Evolutionary conservation across 2,329 filamentous ascomycete species (phyloP).

Genomic region (Zarea fungicola): DNA sequence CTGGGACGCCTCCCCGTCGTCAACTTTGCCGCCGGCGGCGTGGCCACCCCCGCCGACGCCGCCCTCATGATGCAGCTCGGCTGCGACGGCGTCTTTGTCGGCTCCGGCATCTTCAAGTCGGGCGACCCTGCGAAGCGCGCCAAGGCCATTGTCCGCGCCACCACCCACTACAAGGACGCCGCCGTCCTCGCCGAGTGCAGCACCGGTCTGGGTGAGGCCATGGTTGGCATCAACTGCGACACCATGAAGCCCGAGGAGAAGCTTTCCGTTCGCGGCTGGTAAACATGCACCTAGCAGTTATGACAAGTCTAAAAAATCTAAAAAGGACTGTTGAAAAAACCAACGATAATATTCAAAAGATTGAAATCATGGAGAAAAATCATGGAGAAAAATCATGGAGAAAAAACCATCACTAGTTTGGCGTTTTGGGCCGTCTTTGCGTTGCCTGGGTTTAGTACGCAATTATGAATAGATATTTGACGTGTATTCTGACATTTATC

Average conservation of each 20-base stretch:
- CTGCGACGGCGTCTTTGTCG: slow-evolving; percentile 96
- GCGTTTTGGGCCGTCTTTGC: slow-evolving; percentile 4
- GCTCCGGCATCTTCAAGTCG: slow-evolving; percentile 95
- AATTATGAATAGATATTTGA: slow-evolving; percentile 3
- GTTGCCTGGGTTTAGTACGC: not conserved
- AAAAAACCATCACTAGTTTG: not conserved
- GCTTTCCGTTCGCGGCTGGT: slow-evolving; percentile 84
- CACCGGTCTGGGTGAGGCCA: slow-evolving; percentile 88
- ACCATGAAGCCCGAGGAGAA: slow-evolving; percentile 74
- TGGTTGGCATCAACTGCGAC: slow-evolving; percentile 90
- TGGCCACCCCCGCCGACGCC: slow-evolving; percentile 97
- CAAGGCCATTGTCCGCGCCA: slow-evolving; percentile 89
- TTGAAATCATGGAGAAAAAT: not conserved
- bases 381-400: too few species aligned
- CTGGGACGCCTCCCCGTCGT: slow-evolving; percentile 87
- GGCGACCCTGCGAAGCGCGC: slow-evolving; percentile 86
- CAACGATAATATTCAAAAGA: not conserved
- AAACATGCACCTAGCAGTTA: slow-evolving; percentile 20
- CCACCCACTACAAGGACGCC: slow-evolving; percentile 82
- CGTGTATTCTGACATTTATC: too few species aligned
- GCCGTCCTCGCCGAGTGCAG: slow-evolving; percentile 83
- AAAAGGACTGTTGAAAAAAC: not conserved
- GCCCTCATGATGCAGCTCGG: slow-evolving; percentile 98
- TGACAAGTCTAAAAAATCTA: not conserved
- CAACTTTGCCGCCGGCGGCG: slow-evolving; percentile 96